Conservation (phyloP, 192 early-diverging fungal species). For the Backusella psychrophila region DNA sequence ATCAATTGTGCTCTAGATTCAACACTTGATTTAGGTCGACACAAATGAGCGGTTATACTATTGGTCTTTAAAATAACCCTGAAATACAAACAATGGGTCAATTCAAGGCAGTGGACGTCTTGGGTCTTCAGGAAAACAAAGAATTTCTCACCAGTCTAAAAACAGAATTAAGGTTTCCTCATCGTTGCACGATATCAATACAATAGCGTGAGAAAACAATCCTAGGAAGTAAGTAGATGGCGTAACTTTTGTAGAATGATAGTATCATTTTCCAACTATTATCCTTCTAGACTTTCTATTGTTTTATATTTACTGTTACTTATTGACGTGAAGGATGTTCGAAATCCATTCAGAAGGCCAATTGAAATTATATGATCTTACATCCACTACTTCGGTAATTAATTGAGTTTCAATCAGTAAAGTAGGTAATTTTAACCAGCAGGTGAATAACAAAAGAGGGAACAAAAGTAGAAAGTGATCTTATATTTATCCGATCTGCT, state of each 20-base stretch:
- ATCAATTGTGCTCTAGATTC: not conserved
- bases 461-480: not conserved
- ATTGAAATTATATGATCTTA: not conserved
- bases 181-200: not conserved
- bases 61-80: not conserved
- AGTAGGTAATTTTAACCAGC: not conserved
- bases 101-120: not conserved
- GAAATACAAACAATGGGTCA: not conserved
- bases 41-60: not conserved
- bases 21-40: not conserved
- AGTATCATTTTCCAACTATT: not conserved
- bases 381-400: not conserved
- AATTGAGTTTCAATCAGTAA: not conserved
- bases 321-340: not conserved
- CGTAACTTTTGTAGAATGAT: not conserved
- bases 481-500: not conserved
- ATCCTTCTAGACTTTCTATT: not conserved
- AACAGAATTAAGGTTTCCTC: not conserved
- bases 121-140: not conserved
- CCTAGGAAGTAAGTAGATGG: not conserved
- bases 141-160: not conserved
- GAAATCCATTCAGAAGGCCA: not conserved
- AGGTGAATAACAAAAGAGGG: not conserved
- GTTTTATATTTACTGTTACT: not conserved
- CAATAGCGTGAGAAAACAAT: constrained; percentile 3